Base-by-base conservation (phyloP, 495 filamentous ascomycete species). In the Copromyces sp. region DNA sequence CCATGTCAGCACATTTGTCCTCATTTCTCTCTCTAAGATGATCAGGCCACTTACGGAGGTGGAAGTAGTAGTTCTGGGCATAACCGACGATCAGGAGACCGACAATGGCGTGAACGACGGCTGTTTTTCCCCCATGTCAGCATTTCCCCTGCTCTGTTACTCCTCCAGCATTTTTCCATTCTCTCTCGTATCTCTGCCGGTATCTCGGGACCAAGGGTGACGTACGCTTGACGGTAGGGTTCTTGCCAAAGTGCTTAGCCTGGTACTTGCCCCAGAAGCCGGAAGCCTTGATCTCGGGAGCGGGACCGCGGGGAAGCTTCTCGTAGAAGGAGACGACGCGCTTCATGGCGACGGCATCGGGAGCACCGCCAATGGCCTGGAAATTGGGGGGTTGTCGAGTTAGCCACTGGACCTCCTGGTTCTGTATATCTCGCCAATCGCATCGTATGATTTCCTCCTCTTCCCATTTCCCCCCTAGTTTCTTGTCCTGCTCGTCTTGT, bases 21-120 rank as follows among this genome's bases (percentile, higher is more conserved):
- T 69, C 39, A 14, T 40, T 12, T 40, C 16, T 4, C 8, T 20
- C 7, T 24, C 38, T 6, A n/a, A n/a, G 35, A 3, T 37, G 35
- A 37, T 37, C 35, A 12, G 8, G 14, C 38, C 2, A 72, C 93
- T 81, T 90, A 99, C 95, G 94, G 76, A 98, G 89, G 84, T 99
- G 96, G 92, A 96, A 98, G 88, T 99, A 98, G 90, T 99, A 99
- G 83, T 95, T 92, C 85, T 97, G 92, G 75, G 91, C 91, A 85
- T 99, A 99, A 76, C 94, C 94, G 73, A 98, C 77, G 72, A 88
- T 81, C 73, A 95, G 81, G 68, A 99, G 82, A 75, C 85, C 85
- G 70, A 84, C 89, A 78, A 99, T 94, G 76, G 91, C 87, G 82
- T 99, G 95, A 74, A 93, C 85, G 76, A 98, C 84, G 73, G 95